Percentiles rank a stretch among this genome's conserved stretches.
Conservation (phyloP, 768 basidiomycete species). For the Leucosporidium yakuticum region DNA sequence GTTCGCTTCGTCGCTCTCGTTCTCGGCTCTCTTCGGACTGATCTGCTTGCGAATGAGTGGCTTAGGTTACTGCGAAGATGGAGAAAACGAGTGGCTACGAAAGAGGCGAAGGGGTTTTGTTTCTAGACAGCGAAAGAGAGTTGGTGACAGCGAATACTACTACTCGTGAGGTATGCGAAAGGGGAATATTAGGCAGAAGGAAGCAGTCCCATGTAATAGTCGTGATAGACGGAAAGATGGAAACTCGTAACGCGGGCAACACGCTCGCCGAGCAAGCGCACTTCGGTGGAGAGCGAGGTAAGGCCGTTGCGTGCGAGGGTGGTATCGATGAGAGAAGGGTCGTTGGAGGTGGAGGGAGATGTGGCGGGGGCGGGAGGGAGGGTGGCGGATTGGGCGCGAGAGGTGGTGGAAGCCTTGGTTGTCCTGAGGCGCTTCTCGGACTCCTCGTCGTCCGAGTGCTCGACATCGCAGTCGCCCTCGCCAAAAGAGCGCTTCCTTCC, state of each 20-base stretch:
- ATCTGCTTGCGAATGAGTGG: no score
- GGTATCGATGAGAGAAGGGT: constrained; percentile 37
- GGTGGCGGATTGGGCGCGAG: constrained; percentile 3
- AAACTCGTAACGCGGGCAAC: constrained; percentile 65
- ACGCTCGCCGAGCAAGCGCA: constrained; percentile 61
- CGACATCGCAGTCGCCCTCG: not conserved
- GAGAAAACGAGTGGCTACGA: no score
- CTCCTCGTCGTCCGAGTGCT: not conserved
- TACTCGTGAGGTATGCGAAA: not conserved
- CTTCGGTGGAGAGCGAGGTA: constrained; percentile 66
- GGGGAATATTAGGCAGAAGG: not conserved
- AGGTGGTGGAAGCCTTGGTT: not conserved
- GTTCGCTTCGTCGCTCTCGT: no score
- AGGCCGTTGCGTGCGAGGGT: constrained; percentile 53
- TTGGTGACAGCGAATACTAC: no score
- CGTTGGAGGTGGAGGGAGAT: constrained; percentile 26
- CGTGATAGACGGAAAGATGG: constrained; percentile 68
- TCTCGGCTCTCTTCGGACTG: no score
- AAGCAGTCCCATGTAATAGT: constrained; percentile 58
- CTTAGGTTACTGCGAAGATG: no score
- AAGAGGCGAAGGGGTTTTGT: no score
- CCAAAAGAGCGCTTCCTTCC: constrained; percentile 23
- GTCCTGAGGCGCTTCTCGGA: constrained; percentile 9
- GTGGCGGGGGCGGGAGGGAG: constrained; percentile 4
- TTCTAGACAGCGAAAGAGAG: no score